These are phyloP conservation scores for Amanita subjunquillea DNA, from an alignment of 768 basidiomycete genomes.

Conservation along the genomic window DNA sequence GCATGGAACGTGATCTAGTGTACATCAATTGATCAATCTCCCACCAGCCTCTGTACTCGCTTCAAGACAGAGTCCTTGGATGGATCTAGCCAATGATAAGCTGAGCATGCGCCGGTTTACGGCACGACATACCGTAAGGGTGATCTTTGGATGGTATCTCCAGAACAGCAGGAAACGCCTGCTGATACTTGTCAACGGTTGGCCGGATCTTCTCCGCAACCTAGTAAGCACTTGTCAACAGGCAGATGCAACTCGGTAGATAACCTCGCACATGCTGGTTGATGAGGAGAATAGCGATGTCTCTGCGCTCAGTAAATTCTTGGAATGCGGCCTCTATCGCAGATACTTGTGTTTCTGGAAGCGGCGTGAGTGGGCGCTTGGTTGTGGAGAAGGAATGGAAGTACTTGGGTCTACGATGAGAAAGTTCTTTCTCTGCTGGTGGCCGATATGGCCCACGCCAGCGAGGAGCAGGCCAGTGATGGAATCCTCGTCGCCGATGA, in stretches of 20 bases:
- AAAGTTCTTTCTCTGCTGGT: constrained; percentile 95
- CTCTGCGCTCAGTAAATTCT: constrained; percentile 89
- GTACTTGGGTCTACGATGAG: constrained; percentile 88
- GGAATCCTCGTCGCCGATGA: constrained; percentile 99
- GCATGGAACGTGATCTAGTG: not conserved
- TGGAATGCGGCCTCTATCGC: constrained; percentile 88
- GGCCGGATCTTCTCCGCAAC: constrained; percentile 96
- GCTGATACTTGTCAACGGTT: constrained; percentile 89
- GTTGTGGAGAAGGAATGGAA: not conserved
- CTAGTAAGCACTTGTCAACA: constrained; percentile 28
- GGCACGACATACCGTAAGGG: constrained; percentile 69
- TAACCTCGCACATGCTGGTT: constrained; percentile 82
- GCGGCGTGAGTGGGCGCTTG: not conserved
- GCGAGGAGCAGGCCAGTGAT: constrained; percentile 94
- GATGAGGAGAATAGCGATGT: constrained; percentile 93
- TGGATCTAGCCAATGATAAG: constrained; percentile 50
- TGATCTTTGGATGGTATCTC: constrained; percentile 99
- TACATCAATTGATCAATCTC: constrained; percentile 35
- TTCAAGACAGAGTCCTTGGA: constrained; percentile 93
- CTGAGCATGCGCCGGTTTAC: not conserved
- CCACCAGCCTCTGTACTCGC: constrained; percentile 92
- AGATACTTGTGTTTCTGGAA: constrained; percentile 79
- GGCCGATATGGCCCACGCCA: constrained; percentile 86
- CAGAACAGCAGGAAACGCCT: constrained; percentile 91
- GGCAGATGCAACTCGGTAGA: constrained; percentile 1